A percentile compares a stretch with the other conserved stretches of the same genome.
Evolutionary conservation across 768 basidiomycete genomes (phyloP).

Genomic region (Porpolomopsis calyptriformis): DNA sequence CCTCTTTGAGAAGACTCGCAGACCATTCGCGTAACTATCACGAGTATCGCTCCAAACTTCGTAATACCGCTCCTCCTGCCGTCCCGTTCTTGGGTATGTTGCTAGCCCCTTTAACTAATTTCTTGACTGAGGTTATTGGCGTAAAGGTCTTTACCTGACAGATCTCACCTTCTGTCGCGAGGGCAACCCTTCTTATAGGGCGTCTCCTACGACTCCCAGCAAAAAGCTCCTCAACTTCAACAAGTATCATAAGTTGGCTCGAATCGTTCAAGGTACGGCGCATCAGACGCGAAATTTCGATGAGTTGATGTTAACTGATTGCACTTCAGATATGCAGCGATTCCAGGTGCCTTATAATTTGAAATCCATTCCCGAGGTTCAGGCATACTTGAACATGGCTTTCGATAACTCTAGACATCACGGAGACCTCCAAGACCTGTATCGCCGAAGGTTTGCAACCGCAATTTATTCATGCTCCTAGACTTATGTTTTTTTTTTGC

Average conservation of each 20-base stretch:
- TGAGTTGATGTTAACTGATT: constrained; percentile 2
- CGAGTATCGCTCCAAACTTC: constrained; percentile 80
- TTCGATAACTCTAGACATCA: constrained; percentile 69
- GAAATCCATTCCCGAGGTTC: constrained; percentile 82
- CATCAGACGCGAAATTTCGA: neutral
- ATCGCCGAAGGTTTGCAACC: constrained; percentile 62
- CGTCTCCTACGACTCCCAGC: constrained; percentile 62
- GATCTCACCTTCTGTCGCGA: constrained; percentile 94
- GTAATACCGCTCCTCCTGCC: constrained; percentile 84
- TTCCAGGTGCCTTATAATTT: constrained; percentile 83
- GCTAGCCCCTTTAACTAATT: neutral
- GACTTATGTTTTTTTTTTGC: neutral
- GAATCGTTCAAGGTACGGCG: constrained; percentile 67
- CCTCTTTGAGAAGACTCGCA: constrained; percentile 71
- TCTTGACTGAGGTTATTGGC: constrained; percentile 8
- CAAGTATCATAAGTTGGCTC: constrained; percentile 85
- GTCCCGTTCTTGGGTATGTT: constrained; percentile 84
- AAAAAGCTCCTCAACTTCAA: constrained; percentile 91
- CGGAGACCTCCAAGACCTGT: constrained; percentile 78
- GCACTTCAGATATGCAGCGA: constrained; percentile 74
- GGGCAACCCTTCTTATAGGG: constrained; percentile 80
- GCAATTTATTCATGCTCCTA: constrained; percentile 5
- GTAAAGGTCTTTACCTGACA: constrained; percentile 70
- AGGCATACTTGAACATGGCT: constrained; percentile 61
- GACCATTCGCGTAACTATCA: constrained; percentile 87